Evolutionary conservation across 1,284 basidiomycete genomes (phyloP), one percentile per base, ranked within the genome.

Genomic region (Moesziomyces sp.): DNA sequence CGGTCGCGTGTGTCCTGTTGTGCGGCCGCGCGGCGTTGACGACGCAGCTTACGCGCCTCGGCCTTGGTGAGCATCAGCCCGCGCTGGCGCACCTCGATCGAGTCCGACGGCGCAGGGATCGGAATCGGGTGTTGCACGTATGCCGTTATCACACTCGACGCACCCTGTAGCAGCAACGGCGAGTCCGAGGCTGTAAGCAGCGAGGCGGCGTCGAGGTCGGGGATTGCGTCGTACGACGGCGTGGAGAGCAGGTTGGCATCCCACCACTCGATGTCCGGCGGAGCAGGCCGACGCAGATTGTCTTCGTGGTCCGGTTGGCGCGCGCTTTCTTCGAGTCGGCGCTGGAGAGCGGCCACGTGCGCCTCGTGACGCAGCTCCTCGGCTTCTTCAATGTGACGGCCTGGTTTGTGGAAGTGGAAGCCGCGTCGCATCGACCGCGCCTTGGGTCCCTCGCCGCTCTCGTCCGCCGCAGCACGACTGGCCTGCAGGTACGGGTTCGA

Each of bases 61-160:
- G 92, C 82, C 48, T 76, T 84, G 24, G 82, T 84, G 3, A 84
- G 61, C 76, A 83, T 83, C 13, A 84, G 60, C 0, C 79, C 80
- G 0, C 66, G 64, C 52, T 92, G 85, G 18, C 87, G 87, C 6
- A 89, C 87, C 77, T 91, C 89, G 82, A 90, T 90, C 86, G 93
- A 93, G 76, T 96, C 94, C 11, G 89, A 89, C 5, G 94, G 93
- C 2, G 92, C 92, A 42, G 93, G 93, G 61, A 99, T 95, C 3
- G 93, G 93, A 63, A 99, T 98, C 8, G 96, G 97, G 84, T 99
- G 96, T 83, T 98, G 96, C 49, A 99, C 89, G 80, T 97, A 95
- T 47, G 93, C 88, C 19, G 92, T 94, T 66, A 99, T 92, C 0
- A 93, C 92, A 5, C 91, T 91, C 69, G 91, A 89, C 19, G 86